phyloP scores from a whole-genome alignment of 2,329 filamentous ascomycete species.

The Trichophyton rubrum region DNA sequence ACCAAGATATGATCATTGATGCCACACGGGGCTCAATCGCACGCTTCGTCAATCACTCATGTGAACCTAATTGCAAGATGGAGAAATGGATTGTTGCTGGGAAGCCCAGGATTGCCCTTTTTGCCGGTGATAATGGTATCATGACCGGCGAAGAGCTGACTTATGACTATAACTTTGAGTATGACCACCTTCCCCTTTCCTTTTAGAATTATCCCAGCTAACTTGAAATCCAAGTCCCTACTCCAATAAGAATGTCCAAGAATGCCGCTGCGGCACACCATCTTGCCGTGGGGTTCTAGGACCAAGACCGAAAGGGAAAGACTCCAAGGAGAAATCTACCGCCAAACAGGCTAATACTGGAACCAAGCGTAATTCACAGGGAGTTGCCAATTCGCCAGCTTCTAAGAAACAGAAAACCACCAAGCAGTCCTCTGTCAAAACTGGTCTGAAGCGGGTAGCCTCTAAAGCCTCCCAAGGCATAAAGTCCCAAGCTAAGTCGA shows the following conservation, averaged over 20 bases:
- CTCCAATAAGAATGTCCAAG: constrained; percentile 50
- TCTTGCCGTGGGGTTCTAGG: constrained; percentile 52
- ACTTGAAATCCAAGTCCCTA: constrained; percentile 32
- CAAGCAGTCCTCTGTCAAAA: constrained; percentile 20
- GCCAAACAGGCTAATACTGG: constrained; percentile 10
- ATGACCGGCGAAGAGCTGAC: constrained; percentile 93
- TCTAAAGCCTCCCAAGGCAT: constrained; percentile 14
- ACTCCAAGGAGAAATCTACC: constrained; percentile 15
- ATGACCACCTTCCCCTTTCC: constrained; percentile 18
- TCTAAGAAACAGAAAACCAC: constrained; percentile 21
- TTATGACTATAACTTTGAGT: constrained; percentile 76
- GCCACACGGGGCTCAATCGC: constrained; percentile 92
- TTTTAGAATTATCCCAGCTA: background rate
- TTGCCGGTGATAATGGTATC: constrained; percentile 79
- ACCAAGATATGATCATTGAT: constrained; percentile 97
- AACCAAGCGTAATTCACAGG: constrained; percentile 25
- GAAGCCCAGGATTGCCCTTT: constrained; percentile 90
- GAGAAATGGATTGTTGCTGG: constrained; percentile 94
- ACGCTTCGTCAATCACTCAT: constrained; percentile 96
- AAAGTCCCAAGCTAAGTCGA: background rate
- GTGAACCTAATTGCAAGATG: constrained; percentile 92
- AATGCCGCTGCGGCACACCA: constrained; percentile 49
- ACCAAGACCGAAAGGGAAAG: constrained; percentile 40
- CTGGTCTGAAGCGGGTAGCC: constrained; percentile 22
- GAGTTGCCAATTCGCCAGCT: constrained; percentile 17